These are phyloP conservation scores for Corchorus capsularis DNA, from an alignment of 345 rosid species.

Conservation along the genomic window DNA sequence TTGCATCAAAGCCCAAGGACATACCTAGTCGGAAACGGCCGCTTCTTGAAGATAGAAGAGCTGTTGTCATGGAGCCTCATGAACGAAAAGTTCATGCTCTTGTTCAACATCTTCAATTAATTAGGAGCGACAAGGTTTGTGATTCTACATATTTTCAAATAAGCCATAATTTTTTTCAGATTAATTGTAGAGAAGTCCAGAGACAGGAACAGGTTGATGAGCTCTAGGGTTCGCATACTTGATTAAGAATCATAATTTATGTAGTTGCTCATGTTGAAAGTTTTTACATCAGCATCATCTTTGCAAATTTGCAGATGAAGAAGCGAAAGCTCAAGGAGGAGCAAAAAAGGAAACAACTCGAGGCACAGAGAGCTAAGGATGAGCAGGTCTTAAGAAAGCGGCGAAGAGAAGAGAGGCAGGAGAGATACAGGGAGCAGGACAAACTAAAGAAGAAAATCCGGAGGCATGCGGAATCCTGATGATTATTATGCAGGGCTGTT, in stretches of 20 bases:
- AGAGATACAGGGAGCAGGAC: conserved; percentile 68
- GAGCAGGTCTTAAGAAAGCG: conserved; percentile 68
- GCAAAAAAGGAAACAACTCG: conserved; percentile 54
- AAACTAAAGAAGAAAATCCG: conserved; percentile 59
- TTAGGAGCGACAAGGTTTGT: conserved; percentile 63
- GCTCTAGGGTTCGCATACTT: background rate
- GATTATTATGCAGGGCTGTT: background rate
- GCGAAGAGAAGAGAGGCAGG: conserved; percentile 75
- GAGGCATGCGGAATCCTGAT: conserved; percentile 35
- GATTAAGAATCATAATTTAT: background rate
- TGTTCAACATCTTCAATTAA: conserved; percentile 63
- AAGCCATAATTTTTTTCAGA: background rate
- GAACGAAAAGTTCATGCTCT: conserved; percentile 57
- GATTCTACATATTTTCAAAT: background rate
- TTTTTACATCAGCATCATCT: background rate
- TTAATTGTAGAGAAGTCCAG: background rate
- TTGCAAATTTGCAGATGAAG: conserved; percentile 48
- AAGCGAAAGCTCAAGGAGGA: conserved; percentile 62
- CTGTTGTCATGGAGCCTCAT: conserved; percentile 74
- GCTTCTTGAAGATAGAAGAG: conserved; percentile 59
- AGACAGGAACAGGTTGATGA: background rate
- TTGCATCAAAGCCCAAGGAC: conserved; percentile 80
- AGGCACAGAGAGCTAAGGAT: conserved; percentile 68
- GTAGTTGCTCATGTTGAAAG: background rate
- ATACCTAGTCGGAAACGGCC: conserved; percentile 49